Evolutionary conservation across 768 basidiomycete species (phyloP).

Genomic region (Russula ochroleuca): DNA sequence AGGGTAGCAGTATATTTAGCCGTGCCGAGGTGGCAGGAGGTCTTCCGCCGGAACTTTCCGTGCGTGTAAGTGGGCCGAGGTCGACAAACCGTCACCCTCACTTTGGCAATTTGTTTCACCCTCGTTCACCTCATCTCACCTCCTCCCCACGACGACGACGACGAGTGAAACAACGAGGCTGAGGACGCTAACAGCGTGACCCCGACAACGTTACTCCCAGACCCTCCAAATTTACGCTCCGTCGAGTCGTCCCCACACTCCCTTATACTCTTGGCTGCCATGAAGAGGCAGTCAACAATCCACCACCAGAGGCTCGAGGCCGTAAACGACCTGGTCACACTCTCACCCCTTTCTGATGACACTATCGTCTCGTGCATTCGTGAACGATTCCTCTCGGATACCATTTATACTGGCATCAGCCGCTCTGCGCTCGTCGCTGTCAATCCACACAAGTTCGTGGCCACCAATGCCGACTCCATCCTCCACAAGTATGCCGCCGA

Average conservation of each 20-base stretch:
- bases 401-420: slow-evolving; percentile 72
- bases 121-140: neutral
- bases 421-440: slow-evolving; percentile 73
- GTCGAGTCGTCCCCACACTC: slow-evolving; percentile 11
- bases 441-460: slow-evolving; percentile 90
- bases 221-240: slow-evolving; percentile 1
- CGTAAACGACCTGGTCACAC: slow-evolving; percentile 61
- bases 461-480: slow-evolving; percentile 77
- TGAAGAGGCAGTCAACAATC: slow-evolving; percentile 47
- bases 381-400: slow-evolving; percentile 82
- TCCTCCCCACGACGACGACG: slow-evolving; percentile 16
- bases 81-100: neutral
- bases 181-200: slow-evolving; percentile 5
- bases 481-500: slow-evolving; percentile 84
- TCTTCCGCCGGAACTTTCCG: slow-evolving; percentile 22
- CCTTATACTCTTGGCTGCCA: slow-evolving; percentile 26
- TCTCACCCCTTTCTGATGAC: slow-evolving; percentile 73
- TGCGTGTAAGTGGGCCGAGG: too few species aligned
- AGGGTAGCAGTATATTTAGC: neutral
- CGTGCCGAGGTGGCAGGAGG: neutral
- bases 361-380: slow-evolving; percentile 79
- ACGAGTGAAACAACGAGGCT: slow-evolving; percentile 2
- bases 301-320: slow-evolving; percentile 68
- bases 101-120: neutral
- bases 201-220: neutral